phyloP scores from a whole-genome alignment of 495 filamentous ascomycete species.

The Aspergillus heteromorphus region DNA sequence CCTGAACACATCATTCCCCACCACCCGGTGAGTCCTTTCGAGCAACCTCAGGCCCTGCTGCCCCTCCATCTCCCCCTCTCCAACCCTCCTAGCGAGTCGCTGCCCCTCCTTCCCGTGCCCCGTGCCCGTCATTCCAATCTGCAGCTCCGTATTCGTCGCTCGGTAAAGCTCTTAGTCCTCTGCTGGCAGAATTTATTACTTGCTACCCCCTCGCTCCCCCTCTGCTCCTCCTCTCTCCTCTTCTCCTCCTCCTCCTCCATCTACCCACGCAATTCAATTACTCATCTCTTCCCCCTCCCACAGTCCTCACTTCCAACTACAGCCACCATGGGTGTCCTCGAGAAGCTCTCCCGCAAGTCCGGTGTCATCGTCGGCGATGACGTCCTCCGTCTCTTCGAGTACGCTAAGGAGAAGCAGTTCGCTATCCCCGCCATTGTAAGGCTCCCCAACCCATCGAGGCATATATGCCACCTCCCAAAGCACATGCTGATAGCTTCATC shows the following conservation, averaged over 20 bases:
- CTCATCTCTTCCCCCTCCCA: neutral
- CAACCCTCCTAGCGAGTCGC: constrained; percentile 1
- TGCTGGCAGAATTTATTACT: constrained; percentile 14
- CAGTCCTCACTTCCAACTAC: constrained; percentile 6
- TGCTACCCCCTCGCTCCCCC: constrained; percentile 5
- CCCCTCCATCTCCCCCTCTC: constrained; percentile 2
- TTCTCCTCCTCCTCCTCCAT: neutral
- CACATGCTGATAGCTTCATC: neutral
- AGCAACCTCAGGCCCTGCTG: constrained; percentile 1
- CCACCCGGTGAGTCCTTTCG: constrained; percentile 29
- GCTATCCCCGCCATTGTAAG: constrained; percentile 87
- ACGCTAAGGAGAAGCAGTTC: constrained; percentile 76
- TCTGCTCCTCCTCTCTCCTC: constrained; percentile 7
- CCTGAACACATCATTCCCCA: constrained; percentile 28
- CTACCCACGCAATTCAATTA: neutral
- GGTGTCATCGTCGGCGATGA: constrained; percentile 88
- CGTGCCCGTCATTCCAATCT: constrained; percentile 11
- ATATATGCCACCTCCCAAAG: neutral
- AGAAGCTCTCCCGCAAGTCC: constrained; percentile 67
- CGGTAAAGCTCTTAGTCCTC: constrained; percentile 18
- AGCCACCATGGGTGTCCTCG: constrained; percentile 57
- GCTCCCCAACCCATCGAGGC: neutral
- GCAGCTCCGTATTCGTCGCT: constrained; percentile 24
- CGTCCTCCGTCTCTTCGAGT: constrained; percentile 73
- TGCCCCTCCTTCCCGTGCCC: constrained; percentile 20